Percentiles rank a stretch among this genome's conserved stretches.
These are phyloP conservation scores for Podaxis sp. DNA, from an alignment of 768 basidiomycete genomes.

Conservation along the genomic window DNA sequence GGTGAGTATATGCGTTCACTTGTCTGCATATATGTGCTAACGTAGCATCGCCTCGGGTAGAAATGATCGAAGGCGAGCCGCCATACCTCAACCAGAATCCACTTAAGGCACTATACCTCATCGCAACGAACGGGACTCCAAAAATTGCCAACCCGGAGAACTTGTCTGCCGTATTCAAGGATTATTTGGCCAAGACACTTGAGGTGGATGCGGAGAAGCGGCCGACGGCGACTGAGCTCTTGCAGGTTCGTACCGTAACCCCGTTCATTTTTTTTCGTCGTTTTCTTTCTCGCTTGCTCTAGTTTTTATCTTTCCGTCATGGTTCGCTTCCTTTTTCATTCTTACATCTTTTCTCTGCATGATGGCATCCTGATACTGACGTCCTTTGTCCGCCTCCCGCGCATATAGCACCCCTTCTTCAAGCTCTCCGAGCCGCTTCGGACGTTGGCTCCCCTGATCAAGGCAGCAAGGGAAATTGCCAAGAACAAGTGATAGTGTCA, in stretches of 20 bases:
- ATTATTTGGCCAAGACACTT: slow-evolving; percentile 84
- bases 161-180: slow-evolving; percentile 74
- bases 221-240: slow-evolving; percentile 78
- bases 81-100: slow-evolving; percentile 97
- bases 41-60: slow-evolving; percentile 37
- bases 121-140: slow-evolving; percentile 97
- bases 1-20: slow-evolving; percentile 46
- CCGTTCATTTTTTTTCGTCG: neutral
- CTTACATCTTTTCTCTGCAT: neutral
- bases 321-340: neutral
- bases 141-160: slow-evolving; percentile 89
- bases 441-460: slow-evolving; percentile 87
- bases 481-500: slow-evolving; percentile 50
- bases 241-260: slow-evolving; percentile 53
- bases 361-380: neutral
- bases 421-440: slow-evolving; percentile 82
- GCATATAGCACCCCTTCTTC: slow-evolving; percentile 80
- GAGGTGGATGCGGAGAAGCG: slow-evolving; percentile 96
- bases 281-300: too few species aligned
- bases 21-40: neutral
- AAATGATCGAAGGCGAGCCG: slow-evolving; percentile 98
- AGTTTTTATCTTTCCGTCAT: neutral
- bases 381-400: neutral
- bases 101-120: slow-evolving; percentile 93
- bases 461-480: slow-evolving; percentile 85